Base-by-base conservation (phyloP, 495 filamentous ascomycete species). In the Umbilicaria muhlenbergii region DNA sequence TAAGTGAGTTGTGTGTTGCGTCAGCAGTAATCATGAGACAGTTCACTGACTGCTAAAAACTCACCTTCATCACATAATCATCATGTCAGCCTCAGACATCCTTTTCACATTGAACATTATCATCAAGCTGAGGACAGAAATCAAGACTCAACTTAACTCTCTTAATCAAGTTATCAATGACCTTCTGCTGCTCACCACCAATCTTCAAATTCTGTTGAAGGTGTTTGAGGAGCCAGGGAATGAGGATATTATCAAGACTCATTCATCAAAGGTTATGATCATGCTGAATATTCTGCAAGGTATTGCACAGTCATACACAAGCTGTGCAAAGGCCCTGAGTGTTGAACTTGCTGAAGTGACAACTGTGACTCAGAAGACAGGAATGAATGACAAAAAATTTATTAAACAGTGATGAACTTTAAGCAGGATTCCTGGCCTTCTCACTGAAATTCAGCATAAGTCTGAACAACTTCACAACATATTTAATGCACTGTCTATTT, bases 141-240 rank as follows among this genome's bases (percentile, higher is more conserved):
- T 51, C 49, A 37, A 51, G 31, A 44, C 49, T 37, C 47, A 41
- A 37, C 28, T 51, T 41, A 48, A 51, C 34, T 51, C 49, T 28
- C 32, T 51, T 12, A 51, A 51, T 34, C 48, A 51, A 51, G 49
- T 48, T 51, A 36, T 48, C 49, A 48, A 51, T 38, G 49, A 51
- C 19, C 49, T 51, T 44, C 49, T 44, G 35, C 49, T 51, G 36
- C 43, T 51, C 33, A 39, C 43, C 48, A 47, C 41, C 41, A 44
- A 51, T 44, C 48, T 51, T 45, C 39, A 44, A 39, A 37, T 51
- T 51, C 42, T 50, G 39, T 51, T 21, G 46, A 51, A 51, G 49
- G 34, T 51, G 24, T 51, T 51, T 45, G 39, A 51, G 47, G 47
- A 45, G 37, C 40, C 14, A 32, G 49, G 41, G 49, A 51, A 51